Base-by-base conservation (phyloP, 2,329 filamentous ascomycete species). In the Pseudogymnoascus sp. region DNA sequence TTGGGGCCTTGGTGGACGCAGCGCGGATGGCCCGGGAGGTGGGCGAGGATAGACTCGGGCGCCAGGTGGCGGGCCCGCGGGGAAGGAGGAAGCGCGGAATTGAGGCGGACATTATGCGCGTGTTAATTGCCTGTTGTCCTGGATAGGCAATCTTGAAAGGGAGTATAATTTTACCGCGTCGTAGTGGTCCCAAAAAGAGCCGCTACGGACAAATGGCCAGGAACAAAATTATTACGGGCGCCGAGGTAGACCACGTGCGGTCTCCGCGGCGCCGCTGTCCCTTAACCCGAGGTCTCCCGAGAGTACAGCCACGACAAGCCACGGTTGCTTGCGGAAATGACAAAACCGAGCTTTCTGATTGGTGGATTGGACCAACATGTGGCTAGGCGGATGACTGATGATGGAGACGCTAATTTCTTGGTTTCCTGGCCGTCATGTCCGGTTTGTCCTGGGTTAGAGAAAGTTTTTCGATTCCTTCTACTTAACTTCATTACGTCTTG, bases 61-160 rank as follows among this genome's bases (percentile, higher is more conserved):
- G 79, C 84, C 84, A 86, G 70, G 86, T 77, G 31, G 79, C 76
- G 62, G 82, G 77, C 68, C 82, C 80, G 65, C 85, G 81, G 3
- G 87, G 87, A 42, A 90, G 81, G n/a, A 90, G 81, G 72, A 89
- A 89, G 56, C 82, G 81, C 31, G 86, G 86, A 66, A 89, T 88
- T 66, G 79, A 73, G 24, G 78, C 75, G n/a, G 78, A 79, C 64
- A 47, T 56, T 61, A 31, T 42, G 29, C 40, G 63, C 10, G 11
- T 50, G 44, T 26, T 40, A 31, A 26, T 35, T 37, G 40, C 26
- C 16, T 42, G 16, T 42, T n/a, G 38, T 61, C 38, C 50, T 47
- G 53, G 24, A 33, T 38, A 42, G 40, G 37, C 35, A 38, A 44
- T 44, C 19, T 14, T 47, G 60, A 61, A 44, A 21, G 16, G 19